These are phyloP conservation scores for Catenaria anguillulae DNA, from an alignment of 371 early-diverging fungal genomes.

Conservation along the genomic window DNA sequence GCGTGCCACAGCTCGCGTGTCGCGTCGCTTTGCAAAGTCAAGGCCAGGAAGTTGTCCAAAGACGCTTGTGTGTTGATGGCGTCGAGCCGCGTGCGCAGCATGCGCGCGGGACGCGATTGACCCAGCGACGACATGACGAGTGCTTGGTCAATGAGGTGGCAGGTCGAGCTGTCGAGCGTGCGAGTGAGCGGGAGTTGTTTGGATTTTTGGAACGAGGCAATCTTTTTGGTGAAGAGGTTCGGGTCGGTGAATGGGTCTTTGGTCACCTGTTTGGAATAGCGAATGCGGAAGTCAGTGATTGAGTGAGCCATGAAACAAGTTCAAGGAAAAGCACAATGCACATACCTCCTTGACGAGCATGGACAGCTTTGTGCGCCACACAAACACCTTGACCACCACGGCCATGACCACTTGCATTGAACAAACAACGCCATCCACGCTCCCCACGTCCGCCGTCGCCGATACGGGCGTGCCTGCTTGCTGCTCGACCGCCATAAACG, in stretches of 20 bases:
- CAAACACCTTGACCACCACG: not conserved
- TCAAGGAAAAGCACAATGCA: too few relatives aligned
- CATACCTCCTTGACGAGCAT: not conserved
- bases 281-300: not conserved
- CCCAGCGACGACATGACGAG: not conserved
- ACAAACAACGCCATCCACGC: not conserved
- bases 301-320: too few relatives aligned
- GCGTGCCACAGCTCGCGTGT: constrained; percentile 1
- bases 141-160: not conserved
- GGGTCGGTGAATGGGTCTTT: not conserved
- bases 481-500: not conserved
- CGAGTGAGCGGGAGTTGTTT: not conserved
- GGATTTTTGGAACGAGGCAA: not conserved
- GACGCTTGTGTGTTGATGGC: not conserved
- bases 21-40: not conserved
- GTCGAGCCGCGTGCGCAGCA: not conserved
- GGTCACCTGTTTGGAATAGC: not conserved
- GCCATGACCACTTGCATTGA: not conserved
- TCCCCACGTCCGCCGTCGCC: not conserved
- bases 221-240: not conserved
- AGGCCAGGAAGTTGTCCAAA: not conserved
- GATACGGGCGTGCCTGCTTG: not conserved
- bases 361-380: not conserved
- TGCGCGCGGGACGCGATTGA: not conserved
- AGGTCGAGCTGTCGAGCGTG: not conserved